Evolutionary conservation across 2,329 filamentous ascomycete species (phyloP).

Genomic region (Aureobasidium namibiae): DNA sequence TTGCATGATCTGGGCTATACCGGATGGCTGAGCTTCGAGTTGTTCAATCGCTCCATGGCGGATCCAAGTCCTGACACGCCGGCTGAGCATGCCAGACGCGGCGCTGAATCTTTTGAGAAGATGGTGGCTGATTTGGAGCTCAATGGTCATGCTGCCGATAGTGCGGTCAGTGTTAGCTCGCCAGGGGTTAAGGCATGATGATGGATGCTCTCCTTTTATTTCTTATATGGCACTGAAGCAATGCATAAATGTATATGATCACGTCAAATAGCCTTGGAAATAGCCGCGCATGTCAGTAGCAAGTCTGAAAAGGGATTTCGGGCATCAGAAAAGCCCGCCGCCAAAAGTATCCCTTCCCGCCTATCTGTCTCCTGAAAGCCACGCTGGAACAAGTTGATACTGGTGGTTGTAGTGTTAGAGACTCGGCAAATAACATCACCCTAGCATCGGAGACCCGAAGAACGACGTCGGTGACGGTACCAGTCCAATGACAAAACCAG

Average conservation of each 20-base stretch:
- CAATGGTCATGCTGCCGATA: not conserved
- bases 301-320: too few relatives aligned
- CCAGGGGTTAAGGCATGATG: not conserved
- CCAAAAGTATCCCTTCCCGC: too few relatives aligned
- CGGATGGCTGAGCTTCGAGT: slow-evolving; percentile 64
- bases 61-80: slow-evolving; percentile 46
- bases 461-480: too few relatives aligned
- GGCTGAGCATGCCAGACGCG: slow-evolving; percentile 41
- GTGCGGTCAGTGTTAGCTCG: slow-evolving; percentile 1
- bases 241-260: not conserved
- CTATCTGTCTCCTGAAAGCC: too few relatives aligned
- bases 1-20: slow-evolving; percentile 56
- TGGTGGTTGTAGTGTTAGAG: too few relatives aligned
- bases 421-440: too few relatives aligned
- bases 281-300: not conserved
- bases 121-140: slow-evolving; percentile 1
- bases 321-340: too few relatives aligned
- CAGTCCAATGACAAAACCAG: too few relatives aligned
- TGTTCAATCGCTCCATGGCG: slow-evolving; percentile 56
- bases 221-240: not conserved
- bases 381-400: too few relatives aligned
- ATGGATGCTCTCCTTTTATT: not conserved
- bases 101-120: slow-evolving; percentile 44
- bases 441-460: too few relatives aligned
- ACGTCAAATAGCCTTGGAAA: too few relatives aligned